These are phyloP conservation scores for Pseudogymnoascus sp. DNA, from an alignment of 2,329 filamentous ascomycete species.

Conservation along the genomic window DNA sequence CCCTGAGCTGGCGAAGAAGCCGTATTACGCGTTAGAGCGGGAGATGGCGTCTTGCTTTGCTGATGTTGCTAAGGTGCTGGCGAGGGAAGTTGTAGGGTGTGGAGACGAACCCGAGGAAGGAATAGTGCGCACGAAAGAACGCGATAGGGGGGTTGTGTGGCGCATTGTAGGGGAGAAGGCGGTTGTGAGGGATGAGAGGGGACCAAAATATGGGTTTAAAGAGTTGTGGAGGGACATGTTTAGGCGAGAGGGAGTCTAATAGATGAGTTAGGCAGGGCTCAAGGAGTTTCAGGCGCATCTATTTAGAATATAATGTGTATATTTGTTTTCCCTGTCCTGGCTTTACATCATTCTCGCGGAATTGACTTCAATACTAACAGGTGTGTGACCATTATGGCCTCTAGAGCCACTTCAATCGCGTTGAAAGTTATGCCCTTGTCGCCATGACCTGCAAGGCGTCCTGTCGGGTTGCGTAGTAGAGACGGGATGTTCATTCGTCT, in stretches of 20 bases:
- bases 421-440: too few species aligned
- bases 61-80: conserved; percentile 71
- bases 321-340: too few species aligned
- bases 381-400: too few species aligned
- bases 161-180: conserved; percentile 48
- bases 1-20: conserved; percentile 83
- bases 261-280: background rate
- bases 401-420: too few species aligned
- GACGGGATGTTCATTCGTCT: too few species aligned
- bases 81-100: conserved; percentile 63
- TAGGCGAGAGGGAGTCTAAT: background rate
- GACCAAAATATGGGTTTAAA: conserved; percentile 73
- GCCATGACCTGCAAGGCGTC: too few species aligned
- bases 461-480: too few species aligned
- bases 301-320: background rate
- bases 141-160: conserved; percentile 50
- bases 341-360: too few species aligned
- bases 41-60: conserved; percentile 77
- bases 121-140: conserved; percentile 35
- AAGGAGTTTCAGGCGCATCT: background rate
- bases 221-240: conserved; percentile 85
- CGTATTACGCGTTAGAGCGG: conserved; percentile 76
- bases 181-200: conserved; percentile 65
- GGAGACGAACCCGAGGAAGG: conserved; percentile 42
- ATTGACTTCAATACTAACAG: too few species aligned